Evolutionary conservation across 2,329 filamentous ascomycete species (phyloP).

Genomic region (Bipolaris sorokiniana): DNA sequence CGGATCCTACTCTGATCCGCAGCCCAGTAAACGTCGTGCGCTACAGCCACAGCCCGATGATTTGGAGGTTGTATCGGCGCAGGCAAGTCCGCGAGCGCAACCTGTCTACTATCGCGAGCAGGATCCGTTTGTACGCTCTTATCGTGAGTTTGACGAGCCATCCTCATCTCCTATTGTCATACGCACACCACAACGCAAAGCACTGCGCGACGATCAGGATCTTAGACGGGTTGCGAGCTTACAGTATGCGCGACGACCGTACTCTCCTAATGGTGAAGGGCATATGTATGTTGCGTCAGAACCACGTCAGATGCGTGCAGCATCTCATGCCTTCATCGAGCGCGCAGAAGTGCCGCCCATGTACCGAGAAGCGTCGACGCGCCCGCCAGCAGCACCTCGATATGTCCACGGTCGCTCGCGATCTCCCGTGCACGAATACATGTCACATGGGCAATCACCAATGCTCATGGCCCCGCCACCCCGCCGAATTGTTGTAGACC

Average conservation of each 20-base stretch:
- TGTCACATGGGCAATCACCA: constrained; percentile 47
- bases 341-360: constrained; percentile 41
- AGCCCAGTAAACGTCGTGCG: constrained; percentile 50
- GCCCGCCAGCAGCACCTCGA: constrained; percentile 44
- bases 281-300: constrained; percentile 50
- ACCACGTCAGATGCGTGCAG: constrained; percentile 47
- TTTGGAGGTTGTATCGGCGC: constrained; percentile 49
- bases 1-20: constrained; percentile 46
- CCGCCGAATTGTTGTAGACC: constrained; percentile 77
- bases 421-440: constrained; percentile 50
- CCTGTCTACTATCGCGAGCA: constrained; percentile 56
- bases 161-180: constrained; percentile 46
- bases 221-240: constrained; percentile 56
- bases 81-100: constrained; percentile 48
- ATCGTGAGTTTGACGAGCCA: constrained; percentile 53
- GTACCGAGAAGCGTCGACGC: constrained; percentile 49
- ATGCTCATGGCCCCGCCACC: constrained; percentile 55
- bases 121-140: constrained; percentile 42
- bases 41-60: constrained; percentile 46
- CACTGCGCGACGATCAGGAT: constrained; percentile 54
- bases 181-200: constrained; percentile 48
- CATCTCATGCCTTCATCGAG: constrained; percentile 53
- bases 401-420: constrained; percentile 53
- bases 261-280: constrained; percentile 46
- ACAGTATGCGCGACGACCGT: constrained; percentile 54